Evolutionary conservation across 176 grass and related monocot species (phyloP).

Genomic region (Phyllostachys edulis): DNA sequence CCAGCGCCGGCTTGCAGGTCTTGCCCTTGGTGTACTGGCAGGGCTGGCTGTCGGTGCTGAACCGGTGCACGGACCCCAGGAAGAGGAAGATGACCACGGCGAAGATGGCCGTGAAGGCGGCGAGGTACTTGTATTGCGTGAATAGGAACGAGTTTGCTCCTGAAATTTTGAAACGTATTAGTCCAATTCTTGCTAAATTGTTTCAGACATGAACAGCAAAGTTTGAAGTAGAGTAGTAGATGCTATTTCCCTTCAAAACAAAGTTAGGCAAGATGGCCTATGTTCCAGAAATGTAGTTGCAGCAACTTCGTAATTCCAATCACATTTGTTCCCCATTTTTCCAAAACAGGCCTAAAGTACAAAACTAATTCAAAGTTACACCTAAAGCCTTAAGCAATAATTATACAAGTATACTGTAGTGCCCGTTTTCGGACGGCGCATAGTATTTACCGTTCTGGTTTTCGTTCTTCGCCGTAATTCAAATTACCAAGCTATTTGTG

Average conservation of each 20-base stretch:
- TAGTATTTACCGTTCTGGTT: too few relatives aligned
- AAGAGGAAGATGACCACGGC: constrained; percentile 75
- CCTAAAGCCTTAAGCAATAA: background rate
- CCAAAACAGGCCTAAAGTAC: background rate
- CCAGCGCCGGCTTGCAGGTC: constrained; percentile 65
- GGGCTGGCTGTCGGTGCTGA: constrained; percentile 51
- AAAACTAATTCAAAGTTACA: background rate
- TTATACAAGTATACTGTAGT: background rate
- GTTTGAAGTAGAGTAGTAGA: background rate
- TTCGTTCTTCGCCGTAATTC: too few relatives aligned
- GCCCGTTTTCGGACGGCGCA: too few relatives aligned
- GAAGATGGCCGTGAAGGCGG: constrained; percentile 56
- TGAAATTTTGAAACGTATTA: background rate
- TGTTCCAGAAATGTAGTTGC: background rate
- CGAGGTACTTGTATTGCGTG: constrained; percentile 71
- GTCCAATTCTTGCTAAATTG: background rate
- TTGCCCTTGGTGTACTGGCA: constrained; percentile 58
- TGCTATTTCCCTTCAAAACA: too few relatives aligned
- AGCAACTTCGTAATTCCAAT: background rate
- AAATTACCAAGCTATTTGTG: too few relatives aligned
- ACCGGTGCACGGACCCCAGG: constrained; percentile 67
- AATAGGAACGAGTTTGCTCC: constrained; percentile 76
- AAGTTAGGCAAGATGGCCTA: background rate
- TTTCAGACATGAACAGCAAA: background rate
- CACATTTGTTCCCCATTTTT: background rate